Evolutionary conservation across 164 flowering plant genomes (phyloP).

Genomic region (Macadamia tetraphylla): DNA sequence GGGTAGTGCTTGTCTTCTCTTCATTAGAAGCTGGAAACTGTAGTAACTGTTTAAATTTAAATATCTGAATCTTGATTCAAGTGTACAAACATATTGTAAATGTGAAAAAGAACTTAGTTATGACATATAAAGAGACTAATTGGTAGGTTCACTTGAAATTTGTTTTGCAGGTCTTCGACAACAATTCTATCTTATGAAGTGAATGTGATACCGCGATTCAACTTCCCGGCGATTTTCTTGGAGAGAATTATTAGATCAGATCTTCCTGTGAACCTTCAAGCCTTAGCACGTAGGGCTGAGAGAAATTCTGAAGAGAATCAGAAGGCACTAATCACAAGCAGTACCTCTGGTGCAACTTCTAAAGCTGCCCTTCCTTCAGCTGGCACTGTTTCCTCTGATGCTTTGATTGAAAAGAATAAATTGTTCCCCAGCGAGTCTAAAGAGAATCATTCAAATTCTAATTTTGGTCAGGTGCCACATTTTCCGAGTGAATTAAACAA

Average conservation of each 20-base stretch:
- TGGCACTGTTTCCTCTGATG: constrained; percentile 19
- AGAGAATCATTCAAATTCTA: constrained; percentile 31
- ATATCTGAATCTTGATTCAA: too few species aligned
- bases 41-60: too few species aligned
- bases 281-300: constrained; percentile 77
- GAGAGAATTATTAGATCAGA: constrained; percentile 92
- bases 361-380: constrained; percentile 16
- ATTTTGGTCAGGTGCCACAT: constrained; percentile 29
- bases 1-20: too few species aligned
- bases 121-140: not conserved
- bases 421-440: constrained; percentile 25
- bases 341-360: constrained; percentile 18
- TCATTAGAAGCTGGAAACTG: too few species aligned
- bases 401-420: constrained; percentile 25
- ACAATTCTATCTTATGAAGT: constrained; percentile 76
- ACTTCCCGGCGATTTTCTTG: constrained; percentile 88
- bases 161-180: constrained; percentile 43
- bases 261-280: constrained; percentile 90
- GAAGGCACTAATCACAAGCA: constrained; percentile 18
- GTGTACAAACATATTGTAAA: too few species aligned
- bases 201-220: constrained; percentile 84
- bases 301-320: constrained; percentile 33
- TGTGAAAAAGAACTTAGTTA: too few species aligned
- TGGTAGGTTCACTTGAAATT: not conserved
- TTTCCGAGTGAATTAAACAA: constrained; percentile 39